Evolutionary conservation across 2,329 filamentous ascomycete genomes (phyloP).

Genomic region (Cladobotryum protrusum): DNA sequence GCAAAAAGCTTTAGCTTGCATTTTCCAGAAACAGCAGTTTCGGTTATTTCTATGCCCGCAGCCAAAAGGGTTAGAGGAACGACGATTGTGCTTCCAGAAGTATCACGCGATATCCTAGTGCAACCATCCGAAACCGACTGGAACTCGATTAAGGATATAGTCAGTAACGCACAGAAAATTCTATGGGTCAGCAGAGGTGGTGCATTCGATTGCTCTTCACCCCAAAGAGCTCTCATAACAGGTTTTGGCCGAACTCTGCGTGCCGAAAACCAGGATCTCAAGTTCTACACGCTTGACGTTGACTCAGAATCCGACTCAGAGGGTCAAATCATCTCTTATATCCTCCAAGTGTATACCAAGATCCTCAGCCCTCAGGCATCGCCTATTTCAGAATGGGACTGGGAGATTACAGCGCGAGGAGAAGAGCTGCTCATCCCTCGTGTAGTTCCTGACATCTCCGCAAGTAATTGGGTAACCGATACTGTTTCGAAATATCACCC

Average conservation of each 20-base stretch:
- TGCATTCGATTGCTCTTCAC: neutral
- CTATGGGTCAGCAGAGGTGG: slow-evolving; percentile 8
- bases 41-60: neutral
- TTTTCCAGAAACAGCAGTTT: neutral
- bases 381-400: slow-evolving; percentile 6
- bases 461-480: slow-evolving; percentile 4
- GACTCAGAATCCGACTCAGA: neutral
- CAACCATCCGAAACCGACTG: neutral
- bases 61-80: neutral
- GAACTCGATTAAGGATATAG: neutral
- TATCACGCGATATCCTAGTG: neutral
- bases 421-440: slow-evolving; percentile 7
- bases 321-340: neutral
- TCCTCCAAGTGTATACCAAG: slow-evolving; percentile 4
- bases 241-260: slow-evolving; percentile 5
- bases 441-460: slow-evolving; percentile 1
- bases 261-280: neutral
- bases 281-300: slow-evolving; percentile 1
- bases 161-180: slow-evolving; percentile 1
- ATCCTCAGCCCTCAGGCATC: slow-evolving; percentile 6
- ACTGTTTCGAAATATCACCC: slow-evolving; percentile 7
- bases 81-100: slow-evolving; percentile 5
- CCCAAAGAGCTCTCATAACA: neutral
- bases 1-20: neutral
- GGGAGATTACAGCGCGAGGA: slow-evolving; percentile 8